Evolutionary conservation across 257 asterid genomes (phyloP).

Genomic region (Fraxinus quadrangulata): DNA sequence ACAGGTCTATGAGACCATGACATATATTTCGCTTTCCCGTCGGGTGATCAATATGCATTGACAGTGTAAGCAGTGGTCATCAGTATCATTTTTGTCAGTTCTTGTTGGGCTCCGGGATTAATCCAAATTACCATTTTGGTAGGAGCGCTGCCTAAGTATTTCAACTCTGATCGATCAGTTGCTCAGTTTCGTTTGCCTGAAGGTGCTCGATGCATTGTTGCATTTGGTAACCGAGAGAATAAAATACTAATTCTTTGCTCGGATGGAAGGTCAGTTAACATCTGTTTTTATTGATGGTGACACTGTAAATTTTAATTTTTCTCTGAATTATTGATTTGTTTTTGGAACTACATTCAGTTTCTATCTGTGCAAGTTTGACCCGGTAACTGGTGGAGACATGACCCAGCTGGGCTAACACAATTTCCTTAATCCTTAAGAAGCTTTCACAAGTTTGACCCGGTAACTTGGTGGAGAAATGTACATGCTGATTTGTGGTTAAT

Average conservation of each 20-base stretch:
- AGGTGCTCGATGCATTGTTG: constrained; percentile 73
- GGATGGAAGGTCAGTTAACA: constrained; percentile 78
- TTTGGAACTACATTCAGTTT: constrained; percentile 51
- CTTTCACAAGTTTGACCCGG: constrained; percentile 20
- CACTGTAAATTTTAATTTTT: neutral
- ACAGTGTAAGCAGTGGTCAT: neutral
- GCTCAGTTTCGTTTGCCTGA: constrained; percentile 91
- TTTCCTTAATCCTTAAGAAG: constrained; percentile 73
- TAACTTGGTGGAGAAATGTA: neutral
- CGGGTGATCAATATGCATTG: constrained; percentile 4
- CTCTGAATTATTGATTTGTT: constrained; percentile 1
- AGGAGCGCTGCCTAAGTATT: constrained; percentile 91
- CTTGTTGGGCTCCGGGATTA: constrained; percentile 17
- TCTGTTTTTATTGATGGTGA: too few species aligned
- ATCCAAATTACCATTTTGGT: constrained; percentile 21
- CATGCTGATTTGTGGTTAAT: constrained; percentile 29
- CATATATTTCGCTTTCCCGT: neutral
- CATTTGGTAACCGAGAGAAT: constrained; percentile 88
- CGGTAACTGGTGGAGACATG: constrained; percentile 82
- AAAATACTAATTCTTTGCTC: constrained; percentile 84
- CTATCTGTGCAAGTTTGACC: constrained; percentile 74
- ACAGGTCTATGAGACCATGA: neutral
- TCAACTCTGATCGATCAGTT: constrained; percentile 97
- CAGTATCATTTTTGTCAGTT: neutral
- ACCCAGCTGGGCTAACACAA: constrained; percentile 76